Conservation (phyloP, 805 yeast species). For the Wickerhamomyces sydowiorum region DNA sequence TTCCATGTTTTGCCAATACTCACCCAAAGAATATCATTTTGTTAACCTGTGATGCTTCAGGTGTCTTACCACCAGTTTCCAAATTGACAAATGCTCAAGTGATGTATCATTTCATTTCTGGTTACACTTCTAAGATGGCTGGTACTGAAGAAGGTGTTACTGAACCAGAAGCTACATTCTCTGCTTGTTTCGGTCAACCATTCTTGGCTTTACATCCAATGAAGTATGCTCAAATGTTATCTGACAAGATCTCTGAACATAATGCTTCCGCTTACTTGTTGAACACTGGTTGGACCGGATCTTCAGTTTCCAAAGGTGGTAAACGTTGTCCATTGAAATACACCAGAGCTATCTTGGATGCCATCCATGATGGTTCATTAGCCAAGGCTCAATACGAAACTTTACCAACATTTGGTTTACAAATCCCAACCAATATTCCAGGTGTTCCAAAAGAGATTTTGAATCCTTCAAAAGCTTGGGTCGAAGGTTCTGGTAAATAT, state of each 20-base stretch:
- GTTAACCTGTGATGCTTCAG: conserved; percentile 96
- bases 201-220: conserved; percentile 97
- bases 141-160: conserved; percentile 99
- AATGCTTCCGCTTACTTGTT: conserved; percentile 92
- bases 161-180: conserved; percentile 96
- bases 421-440: conserved; percentile 75
- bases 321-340: conserved; percentile 96
- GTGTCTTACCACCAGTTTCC: conserved; percentile 96
- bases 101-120: conserved; percentile 98
- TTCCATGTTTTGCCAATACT: conserved; percentile 84
- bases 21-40: conserved; percentile 92
- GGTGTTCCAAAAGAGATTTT: conserved; percentile 75
- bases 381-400: conserved; percentile 75
- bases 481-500: conserved; percentile 49
- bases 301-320: conserved; percentile 89
- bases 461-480: conserved; percentile 85
- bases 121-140: conserved; percentile 99
- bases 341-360: conserved; percentile 93
- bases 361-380: conserved; percentile 89
- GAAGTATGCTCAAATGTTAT: conserved; percentile 93
- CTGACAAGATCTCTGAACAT: conserved; percentile 86
- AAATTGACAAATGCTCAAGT: conserved; percentile 92
- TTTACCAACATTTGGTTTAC: conserved; percentile 81
- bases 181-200: conserved; percentile 99
- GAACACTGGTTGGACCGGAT: conserved; percentile 98